Conservation (phyloP, 257 asterid species). For the Ehretia macrophylla region DNA sequence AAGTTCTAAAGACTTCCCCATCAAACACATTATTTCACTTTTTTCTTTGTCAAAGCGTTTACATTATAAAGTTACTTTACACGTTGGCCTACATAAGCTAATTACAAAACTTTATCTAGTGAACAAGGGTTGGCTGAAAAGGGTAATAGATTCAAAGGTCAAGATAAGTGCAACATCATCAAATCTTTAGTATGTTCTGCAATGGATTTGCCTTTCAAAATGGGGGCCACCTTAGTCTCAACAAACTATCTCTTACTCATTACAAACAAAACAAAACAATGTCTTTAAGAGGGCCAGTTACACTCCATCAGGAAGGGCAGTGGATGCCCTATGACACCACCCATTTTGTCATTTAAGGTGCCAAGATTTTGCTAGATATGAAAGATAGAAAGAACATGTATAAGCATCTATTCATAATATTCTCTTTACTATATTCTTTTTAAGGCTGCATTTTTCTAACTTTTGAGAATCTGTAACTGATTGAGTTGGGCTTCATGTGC, state of each 20-base stretch:
- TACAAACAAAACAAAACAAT: slow-evolving; percentile 21
- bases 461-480: neutral
- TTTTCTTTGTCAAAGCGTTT: too few relatives aligned
- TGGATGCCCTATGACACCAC: slow-evolving; percentile 54
- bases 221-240: slow-evolving; percentile 45
- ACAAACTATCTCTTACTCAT: slow-evolving; percentile 30
- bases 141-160: neutral
- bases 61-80: too few relatives aligned
- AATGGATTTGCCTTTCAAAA: slow-evolving; percentile 58
- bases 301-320: slow-evolving; percentile 39
- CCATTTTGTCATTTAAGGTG: slow-evolving; percentile 26
- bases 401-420: slow-evolving; percentile 34
- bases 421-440: slow-evolving; percentile 7
- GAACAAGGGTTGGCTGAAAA: too few relatives aligned
- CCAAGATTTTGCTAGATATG: slow-evolving; percentile 39
- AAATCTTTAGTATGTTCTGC: slow-evolving; percentile 47
- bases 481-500: neutral
- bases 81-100: too few relatives aligned
- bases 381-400: slow-evolving; percentile 9
- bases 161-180: slow-evolving; percentile 17
- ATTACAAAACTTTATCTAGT: too few relatives aligned
- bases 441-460: too few relatives aligned
- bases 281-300: slow-evolving; percentile 33
- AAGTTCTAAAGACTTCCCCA: too few relatives aligned
- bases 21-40: too few relatives aligned